Conservation (phyloP, 1,139 yeast genomes). For the Tardiomyces blankii region DNA sequence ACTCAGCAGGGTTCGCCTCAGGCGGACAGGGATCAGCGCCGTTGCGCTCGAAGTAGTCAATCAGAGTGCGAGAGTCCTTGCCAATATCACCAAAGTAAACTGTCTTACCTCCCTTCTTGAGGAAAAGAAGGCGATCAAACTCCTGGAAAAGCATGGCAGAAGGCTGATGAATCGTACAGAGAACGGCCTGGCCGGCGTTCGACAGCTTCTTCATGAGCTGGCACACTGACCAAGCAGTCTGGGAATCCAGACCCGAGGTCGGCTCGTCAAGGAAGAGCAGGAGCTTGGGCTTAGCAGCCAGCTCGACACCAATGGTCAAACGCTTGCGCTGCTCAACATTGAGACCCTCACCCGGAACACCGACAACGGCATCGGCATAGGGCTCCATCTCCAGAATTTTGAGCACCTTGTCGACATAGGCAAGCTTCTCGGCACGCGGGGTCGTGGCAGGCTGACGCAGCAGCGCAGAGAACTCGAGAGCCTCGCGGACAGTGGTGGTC, state of each 20-base stretch:
- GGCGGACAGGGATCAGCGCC: slow-evolving; percentile 60
- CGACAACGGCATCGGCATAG: slow-evolving; percentile 75
- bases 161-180: slow-evolving; percentile 80
- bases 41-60: slow-evolving; percentile 55
- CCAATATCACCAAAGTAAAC: slow-evolving; percentile 79
- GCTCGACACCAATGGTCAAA: slow-evolving; percentile 74
- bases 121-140: slow-evolving; percentile 62
- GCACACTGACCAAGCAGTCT: slow-evolving; percentile 83
- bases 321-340: slow-evolving; percentile 84
- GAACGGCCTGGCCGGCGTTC: slow-evolving; percentile 68
- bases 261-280: slow-evolving; percentile 83
- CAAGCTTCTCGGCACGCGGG: slow-evolving; percentile 48
- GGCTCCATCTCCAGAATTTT: slow-evolving; percentile 57
- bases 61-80: slow-evolving; percentile 45
- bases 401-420: slow-evolving; percentile 62
- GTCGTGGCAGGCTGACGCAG: slow-evolving; percentile 55
- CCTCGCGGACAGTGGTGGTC: slow-evolving; percentile 74
- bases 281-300: slow-evolving; percentile 79
- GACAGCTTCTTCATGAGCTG: slow-evolving; percentile 66
- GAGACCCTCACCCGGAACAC: slow-evolving; percentile 63
- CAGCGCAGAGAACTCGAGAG: slow-evolving; percentile 59
- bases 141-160: slow-evolving; percentile 67
- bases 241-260: slow-evolving; percentile 87
- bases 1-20: slow-evolving; percentile 70
- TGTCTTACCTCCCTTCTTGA: slow-evolving; percentile 66